phyloP scores from a whole-genome alignment of 306 rosid species.

The Quillaja saponaria region DNA sequence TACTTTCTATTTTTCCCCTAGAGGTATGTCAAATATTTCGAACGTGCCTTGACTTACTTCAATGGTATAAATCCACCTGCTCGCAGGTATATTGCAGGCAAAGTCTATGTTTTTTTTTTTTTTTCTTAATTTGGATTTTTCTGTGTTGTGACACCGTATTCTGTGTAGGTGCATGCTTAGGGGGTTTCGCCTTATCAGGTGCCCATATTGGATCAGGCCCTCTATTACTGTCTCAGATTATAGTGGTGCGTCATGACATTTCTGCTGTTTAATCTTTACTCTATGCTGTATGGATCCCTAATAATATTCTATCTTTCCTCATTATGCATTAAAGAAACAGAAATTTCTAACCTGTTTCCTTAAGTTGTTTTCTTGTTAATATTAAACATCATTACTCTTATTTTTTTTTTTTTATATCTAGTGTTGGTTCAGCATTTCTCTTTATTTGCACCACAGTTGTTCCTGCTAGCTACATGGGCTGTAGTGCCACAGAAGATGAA shows the following conservation, averaged over 20 bases:
- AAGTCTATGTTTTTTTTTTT: conserved; percentile 9
- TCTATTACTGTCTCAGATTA: conserved; percentile 88
- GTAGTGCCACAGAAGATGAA: no score
- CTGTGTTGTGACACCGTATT: conserved; percentile 19
- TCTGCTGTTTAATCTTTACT: conserved; percentile 16
- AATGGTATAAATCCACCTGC: conserved; percentile 88
- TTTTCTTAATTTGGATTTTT: conserved; percentile 1
- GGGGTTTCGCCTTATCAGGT: conserved; percentile 95
- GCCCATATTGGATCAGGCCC: conserved; percentile 99
- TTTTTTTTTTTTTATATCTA: not conserved
- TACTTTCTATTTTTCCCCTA: conserved; percentile 30
- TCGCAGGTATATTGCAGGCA: conserved; percentile 63
- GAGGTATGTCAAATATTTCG: conserved; percentile 95
- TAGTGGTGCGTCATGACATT: conserved; percentile 61
- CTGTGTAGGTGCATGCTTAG: conserved; percentile 90
- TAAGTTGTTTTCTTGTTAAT: conserved; percentile 9
- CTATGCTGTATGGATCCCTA: conserved; percentile 4
- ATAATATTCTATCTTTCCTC: not conserved
- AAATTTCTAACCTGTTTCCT: not conserved
- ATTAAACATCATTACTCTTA: conserved; percentile 3
- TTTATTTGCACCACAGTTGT: not conserved
- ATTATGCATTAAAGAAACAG: not conserved
- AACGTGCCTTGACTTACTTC: conserved; percentile 82
- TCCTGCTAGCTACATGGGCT: not conserved
- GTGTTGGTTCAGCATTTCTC: no score